Conservation (phyloP, 164 flowering plant genomes). For the Akebia trifoliata region DNA sequence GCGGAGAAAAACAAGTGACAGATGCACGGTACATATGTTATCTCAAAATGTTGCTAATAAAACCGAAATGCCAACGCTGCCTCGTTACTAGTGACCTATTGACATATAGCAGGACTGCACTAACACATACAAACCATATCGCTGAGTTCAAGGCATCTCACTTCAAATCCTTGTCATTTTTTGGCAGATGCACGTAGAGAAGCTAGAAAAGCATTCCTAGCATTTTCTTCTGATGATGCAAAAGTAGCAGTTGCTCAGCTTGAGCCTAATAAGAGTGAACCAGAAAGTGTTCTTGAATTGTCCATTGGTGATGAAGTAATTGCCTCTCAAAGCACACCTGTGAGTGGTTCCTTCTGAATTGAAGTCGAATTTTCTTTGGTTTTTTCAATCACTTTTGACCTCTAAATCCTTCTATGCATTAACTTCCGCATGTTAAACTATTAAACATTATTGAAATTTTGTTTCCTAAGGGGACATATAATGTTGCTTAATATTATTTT, state of each 20-base stretch:
- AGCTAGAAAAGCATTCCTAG: constrained; percentile 90
- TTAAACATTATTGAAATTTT: not conserved
- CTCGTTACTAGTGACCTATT: too few relatives aligned
- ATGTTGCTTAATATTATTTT: not conserved
- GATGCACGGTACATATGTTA: too few relatives aligned
- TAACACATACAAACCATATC: too few relatives aligned
- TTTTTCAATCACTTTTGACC: not conserved
- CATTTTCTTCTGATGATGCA: constrained; percentile 56
- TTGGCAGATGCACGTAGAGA: constrained; percentile 71
- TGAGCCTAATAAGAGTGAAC: constrained; percentile 34
- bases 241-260: constrained; percentile 21
- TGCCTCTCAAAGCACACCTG: constrained; percentile 56
- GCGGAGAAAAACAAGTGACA: too few relatives aligned
- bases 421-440: not conserved
- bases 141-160: too few relatives aligned
- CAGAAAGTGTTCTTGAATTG: constrained; percentile 22
- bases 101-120: too few relatives aligned
- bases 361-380: not conserved
- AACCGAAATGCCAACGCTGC: too few relatives aligned
- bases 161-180: not conserved
- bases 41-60: too few relatives aligned
- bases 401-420: not conserved
- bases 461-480: not conserved
- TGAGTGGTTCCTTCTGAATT: constrained; percentile 25
- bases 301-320: constrained; percentile 26